A percentile compares a stretch with the other conserved stretches of the same genome.
phyloP scores from a whole-genome alignment of 768 basidiomycete species.

The Pulveroboletus frians region DNA sequence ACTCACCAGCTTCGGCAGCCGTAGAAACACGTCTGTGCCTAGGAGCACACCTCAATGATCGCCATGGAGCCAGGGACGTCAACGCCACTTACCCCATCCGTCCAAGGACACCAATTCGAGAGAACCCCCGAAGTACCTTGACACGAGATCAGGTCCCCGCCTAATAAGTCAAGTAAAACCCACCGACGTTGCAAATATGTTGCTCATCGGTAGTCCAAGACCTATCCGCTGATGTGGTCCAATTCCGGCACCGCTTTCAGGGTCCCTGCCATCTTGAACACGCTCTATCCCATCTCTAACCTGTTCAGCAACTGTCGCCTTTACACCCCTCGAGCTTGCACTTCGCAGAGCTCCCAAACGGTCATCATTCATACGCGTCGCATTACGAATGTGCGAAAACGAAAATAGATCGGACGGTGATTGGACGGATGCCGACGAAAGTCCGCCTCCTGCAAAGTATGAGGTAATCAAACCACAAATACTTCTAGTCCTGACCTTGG shows the following conservation, averaged over 20 bases:
- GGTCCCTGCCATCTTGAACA: conserved; percentile 27
- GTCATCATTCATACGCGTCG: conserved; percentile 59
- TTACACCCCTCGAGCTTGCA: conserved; percentile 59
- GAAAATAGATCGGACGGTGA: conserved; percentile 79
- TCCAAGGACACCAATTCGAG: conserved; percentile 75
- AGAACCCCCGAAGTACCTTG: conserved; percentile 78
- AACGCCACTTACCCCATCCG: conserved; percentile 65
- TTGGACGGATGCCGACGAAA: conserved; percentile 48
- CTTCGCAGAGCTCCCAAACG: conserved; percentile 64
- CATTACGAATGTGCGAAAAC: conserved; percentile 81
- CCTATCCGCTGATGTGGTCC: conserved; percentile 64
- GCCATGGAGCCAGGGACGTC: not conserved
- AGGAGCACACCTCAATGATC: conserved; percentile 4
- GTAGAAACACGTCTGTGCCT: conserved; percentile 82
- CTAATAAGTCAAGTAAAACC: conserved; percentile 18
- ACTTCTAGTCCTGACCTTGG: conserved; percentile 50
- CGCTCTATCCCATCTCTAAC: conserved; percentile 34
- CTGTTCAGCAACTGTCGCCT: conserved; percentile 79
- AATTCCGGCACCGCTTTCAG: conserved; percentile 41
- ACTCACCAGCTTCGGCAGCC: conserved; percentile 75
- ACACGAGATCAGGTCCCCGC: not conserved
- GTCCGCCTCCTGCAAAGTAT: conserved; percentile 58
- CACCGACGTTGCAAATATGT: conserved; percentile 71
- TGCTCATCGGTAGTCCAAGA: conserved; percentile 84
- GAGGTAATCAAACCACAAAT: conserved; percentile 2